Base-by-base conservation (phyloP, 2,329 filamentous ascomycete species). In the Akanthomyces lecanii region DNA sequence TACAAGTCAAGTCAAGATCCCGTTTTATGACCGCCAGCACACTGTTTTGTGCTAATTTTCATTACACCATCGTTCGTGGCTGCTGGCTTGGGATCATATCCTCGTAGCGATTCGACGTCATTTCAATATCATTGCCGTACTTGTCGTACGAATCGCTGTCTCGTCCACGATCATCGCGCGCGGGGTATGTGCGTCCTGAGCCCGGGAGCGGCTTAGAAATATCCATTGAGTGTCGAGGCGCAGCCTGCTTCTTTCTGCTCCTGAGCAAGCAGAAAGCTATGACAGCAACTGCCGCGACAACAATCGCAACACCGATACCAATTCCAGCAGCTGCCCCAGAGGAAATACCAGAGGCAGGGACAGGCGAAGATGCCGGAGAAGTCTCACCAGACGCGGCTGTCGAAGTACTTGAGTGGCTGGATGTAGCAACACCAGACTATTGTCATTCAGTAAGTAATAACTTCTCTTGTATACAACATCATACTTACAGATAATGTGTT, bases 11-110 rank as follows among this genome's bases (percentile, higher is more conserved):
- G 10, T 30, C n/a, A 12, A 7, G 2, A 30, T 42, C 48, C 12
- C 8, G 28, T 21, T 10, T 33, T 12, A 23, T 38, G 30, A n/a
- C 12, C 33, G 10, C 44, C 36, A 11, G 30, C 45, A 40, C 45
- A 10, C 25, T 38, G 12, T 10, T 44, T 3, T 33, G 18, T 5
- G 18, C 38, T 21, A 16, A 10, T 16, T 14, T 40, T 28, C 25
- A 33, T 64, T 64, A 79, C 11, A 79, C 75, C 72, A 78, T 75
- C 18, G 72, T 76, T 70, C 77, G 75, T 12, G 84, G 83, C 53
- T 79, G 76, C 64, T 79, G 76, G 51, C 82, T 75, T 33, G 82
- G 82, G 25, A 82, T 68, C 82, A 85, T 82, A 66, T 86, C 83
- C 71, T 86, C 83, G 66, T 86, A 86, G 48, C 82, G 78, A 64